Base-by-base conservation (phyloP, 306 rosid genomes). In the Amphicarpaea edgeworthii region DNA sequence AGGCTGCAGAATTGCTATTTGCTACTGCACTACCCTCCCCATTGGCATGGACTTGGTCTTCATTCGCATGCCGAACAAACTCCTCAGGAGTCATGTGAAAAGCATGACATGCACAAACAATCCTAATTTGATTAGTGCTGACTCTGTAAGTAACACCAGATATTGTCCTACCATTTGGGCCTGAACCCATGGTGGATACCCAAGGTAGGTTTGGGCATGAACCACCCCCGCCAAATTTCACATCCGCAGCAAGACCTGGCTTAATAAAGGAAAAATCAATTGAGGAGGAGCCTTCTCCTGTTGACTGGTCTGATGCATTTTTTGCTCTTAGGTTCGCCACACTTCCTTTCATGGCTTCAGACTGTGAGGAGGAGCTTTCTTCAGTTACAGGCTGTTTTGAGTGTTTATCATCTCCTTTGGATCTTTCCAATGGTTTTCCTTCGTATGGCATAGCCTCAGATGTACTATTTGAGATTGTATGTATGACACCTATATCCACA, bases 81-180 rank as follows among this genome's bases (percentile, higher is more conserved):
- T 89, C 95, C 15, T 91, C 93, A 0, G 88, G 84, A 37, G 88
- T 86, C 97, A 89, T 83, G 83, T 89, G 95, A 61, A 82, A 68
- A 26, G 95, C 64, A 51, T 91, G 97, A 84, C 93, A 91, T 73
- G 95, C 97, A 77, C 97, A 91, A 49, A 91, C 89, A 64, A 91
- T 89, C 59, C 70, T 85, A 17, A 91, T 82, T 78, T 89, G 90
- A 87, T 85, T 89, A 47, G 86, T 43, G 64, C 40, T 86, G 77
- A 72, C 87, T 67, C 74, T 16, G 17, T 57, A 57, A 57, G 63
- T 24, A 57, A 57, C 63, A 57, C 63, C 63, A 57, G 64, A 58
- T 26, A 58, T 58, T 58, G 64, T 58, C 64, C 19, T 26, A 12
- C 64, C 64, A 24, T 58, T 58, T 11, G 64, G 64, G 4, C 40